Percentiles rank a stretch among this genome's conserved stretches.
These are phyloP conservation scores for Anisodus acutangulus DNA, from an alignment of 257 asterid genomes.

Conservation along the genomic window DNA sequence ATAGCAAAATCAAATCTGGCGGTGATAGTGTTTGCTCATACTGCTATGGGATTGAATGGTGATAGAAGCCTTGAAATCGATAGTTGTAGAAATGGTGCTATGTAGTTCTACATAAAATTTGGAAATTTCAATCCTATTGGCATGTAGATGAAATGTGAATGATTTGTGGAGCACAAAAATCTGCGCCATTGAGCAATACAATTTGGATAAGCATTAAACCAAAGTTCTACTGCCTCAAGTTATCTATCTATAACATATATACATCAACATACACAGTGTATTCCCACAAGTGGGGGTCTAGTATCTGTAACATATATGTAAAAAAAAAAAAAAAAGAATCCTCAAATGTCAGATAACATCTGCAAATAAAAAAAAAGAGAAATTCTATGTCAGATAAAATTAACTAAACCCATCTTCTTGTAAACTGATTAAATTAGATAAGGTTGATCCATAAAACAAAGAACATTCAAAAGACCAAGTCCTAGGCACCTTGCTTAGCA, in stretches of 20 bases:
- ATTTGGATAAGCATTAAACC: slow-evolving; percentile 20
- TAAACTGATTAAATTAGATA: not conserved
- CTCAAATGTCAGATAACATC: not conserved
- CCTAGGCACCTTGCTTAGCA: not conserved
- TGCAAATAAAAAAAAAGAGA: slow-evolving; percentile 10
- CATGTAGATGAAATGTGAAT: not conserved
- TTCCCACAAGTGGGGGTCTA: no score
- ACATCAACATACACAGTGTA: no score
- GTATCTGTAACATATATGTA: no score
- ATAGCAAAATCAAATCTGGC: not conserved
- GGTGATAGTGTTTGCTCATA: not conserved
- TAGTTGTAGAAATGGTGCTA: not conserved
- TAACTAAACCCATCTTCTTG: not conserved
- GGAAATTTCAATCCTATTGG: not conserved
- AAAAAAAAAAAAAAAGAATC: not conserved
- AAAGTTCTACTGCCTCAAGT: not conserved
- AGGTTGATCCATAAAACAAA: slow-evolving; percentile 16
- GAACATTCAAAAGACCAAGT: slow-evolving; percentile 5
- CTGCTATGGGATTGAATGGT: not conserved
- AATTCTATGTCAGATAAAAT: not conserved
- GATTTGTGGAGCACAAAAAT: not conserved
- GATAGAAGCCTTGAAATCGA: not conserved
- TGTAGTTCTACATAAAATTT: not conserved
- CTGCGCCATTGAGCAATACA: not conserved
- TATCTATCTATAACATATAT: not conserved